Base-by-base conservation (phyloP, 2,329 filamentous ascomycete species). In the Phoma sp. region DNA sequence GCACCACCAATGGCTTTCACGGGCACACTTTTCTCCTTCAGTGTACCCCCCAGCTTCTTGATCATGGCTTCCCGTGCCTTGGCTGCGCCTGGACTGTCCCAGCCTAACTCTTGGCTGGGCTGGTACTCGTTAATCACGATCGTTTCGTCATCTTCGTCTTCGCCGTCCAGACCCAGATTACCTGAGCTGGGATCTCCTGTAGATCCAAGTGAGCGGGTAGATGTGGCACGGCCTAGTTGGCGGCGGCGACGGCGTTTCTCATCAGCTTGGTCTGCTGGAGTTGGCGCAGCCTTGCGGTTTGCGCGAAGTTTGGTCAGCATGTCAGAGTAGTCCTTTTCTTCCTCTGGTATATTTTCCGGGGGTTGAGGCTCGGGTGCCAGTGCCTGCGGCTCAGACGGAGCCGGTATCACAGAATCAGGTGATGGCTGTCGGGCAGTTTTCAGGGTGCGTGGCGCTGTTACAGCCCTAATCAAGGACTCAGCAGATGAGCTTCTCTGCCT, bases 1-100 rank as follows among this genome's bases (percentile, higher is more conserved):
- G 74, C 72, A 9, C 71, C 59, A 7, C 70, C 71, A 47, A 74
- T 73, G 15, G 57, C 63, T 33, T 70, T 57, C 6, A 72, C 67
- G 29, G 58, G 54, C 7, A 68, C 60, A 43, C 59, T 67, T 48
- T 56, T 60, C 20, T 64, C 68, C 20, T 67, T 63, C 7, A 76
- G 61, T 23, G 61, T 72, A 7, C 74, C 74, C 2, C 73, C 74
- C 40, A 77, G 56, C 47, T 66, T 67, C 30, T 57, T 61, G 46
- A 77, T 76, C 65, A 77, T 69, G 47, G 64, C 57, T 47, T 71
- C 71, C 29, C 74, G 62, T 39, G 69, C 69, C 37, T 66, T 71
- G 45, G 70, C 66, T 29, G 64, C 68, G 7, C 68, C 72, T 4
- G 68, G 68, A n/a, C 71, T 71, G 42, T 76, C 74, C 69, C 74